Evolutionary conservation across 2,329 filamentous ascomycete genomes (phyloP), one percentile per base, ranked within the genome.

Genomic region (Aureobasidium sp.): DNA sequence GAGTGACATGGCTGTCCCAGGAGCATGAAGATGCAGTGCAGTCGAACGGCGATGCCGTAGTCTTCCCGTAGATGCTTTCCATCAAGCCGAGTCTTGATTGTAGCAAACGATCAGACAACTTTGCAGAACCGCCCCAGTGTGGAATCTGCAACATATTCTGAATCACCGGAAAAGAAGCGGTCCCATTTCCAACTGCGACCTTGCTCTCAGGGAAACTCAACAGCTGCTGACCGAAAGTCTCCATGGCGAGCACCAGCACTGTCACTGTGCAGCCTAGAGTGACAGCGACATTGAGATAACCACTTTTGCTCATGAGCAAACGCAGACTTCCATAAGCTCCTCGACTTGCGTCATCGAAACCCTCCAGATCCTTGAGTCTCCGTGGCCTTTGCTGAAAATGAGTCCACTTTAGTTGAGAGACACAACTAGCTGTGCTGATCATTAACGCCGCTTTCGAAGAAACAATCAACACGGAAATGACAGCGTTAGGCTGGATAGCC

Each of bases 341-440:
- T 34, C 53, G 34, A 46, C 53, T 57, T 23, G 53, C 53, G 46
- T 57, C 53, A 12, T 57, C 53, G 17, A 57, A 57, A 13, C 23
- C 41, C 6, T 57, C 53, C n/a, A 57, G 10, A 36, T 57, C 53
- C 7, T 26, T 32, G 8, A 57, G 12, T 20, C 5, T 32, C 12
- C 53, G 34, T 2, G 53, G 53, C 1, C 23, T 34, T 10, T 26
- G 17, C 13, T 44, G 39, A 26, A 57, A 44, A 26, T 57, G 53
- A 12, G 53, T 57, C 53, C 53, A 57, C 13, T 57, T 46, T 3
- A 57, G 13, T 12, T 57, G 53, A 1, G 26, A 34, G 5, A 57
- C 39, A 46, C 53, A 57, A 34, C 39, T 46, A 3, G 53, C 53
- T 12, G 53, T 57, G 34, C 39, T 44, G n/a, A 57, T 36, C 53